phyloP scores from a whole-genome alignment of 108 stramenopile species.

The Tribonema minus region DNA sequence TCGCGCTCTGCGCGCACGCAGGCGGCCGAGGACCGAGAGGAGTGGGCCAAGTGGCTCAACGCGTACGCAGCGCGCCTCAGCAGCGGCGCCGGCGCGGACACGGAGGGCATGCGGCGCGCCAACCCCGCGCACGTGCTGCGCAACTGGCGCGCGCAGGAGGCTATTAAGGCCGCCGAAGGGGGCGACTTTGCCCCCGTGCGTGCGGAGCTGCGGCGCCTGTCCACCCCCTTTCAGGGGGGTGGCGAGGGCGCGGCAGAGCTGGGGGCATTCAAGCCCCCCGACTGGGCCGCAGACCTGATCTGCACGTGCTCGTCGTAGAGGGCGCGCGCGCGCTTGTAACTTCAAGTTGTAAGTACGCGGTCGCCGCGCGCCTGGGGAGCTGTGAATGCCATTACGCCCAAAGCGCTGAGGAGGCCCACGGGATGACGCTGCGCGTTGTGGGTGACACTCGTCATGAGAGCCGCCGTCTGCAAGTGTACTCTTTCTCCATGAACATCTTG shows the following conservation, averaged over 20 bases:
- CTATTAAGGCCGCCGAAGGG: constrained; percentile 46
- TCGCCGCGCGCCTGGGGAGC: too few species aligned
- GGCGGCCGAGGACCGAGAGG: background rate
- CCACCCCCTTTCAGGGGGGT: constrained; percentile 16
- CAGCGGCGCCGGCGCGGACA: background rate
- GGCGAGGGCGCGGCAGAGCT: background rate
- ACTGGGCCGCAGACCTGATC: constrained; percentile 48
- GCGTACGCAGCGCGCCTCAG: background rate
- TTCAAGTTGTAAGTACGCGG: too few species aligned
- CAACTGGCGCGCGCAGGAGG: constrained; percentile 44
- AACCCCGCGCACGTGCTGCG: constrained; percentile 45
- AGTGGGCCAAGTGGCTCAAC: background rate
- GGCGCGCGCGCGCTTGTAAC: too few species aligned
- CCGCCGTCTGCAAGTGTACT: too few species aligned
- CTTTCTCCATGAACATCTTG: too few species aligned
- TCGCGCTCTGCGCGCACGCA: too few species aligned
- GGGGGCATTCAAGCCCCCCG: constrained; percentile 27
- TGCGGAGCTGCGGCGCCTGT: constrained; percentile 8
- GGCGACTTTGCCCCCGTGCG: constrained; percentile 42
- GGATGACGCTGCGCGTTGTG: too few species aligned
- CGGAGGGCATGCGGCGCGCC: constrained; percentile 16
- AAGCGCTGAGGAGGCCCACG: too few species aligned
- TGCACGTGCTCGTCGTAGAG: constrained; percentile 53
- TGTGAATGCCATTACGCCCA: too few species aligned
- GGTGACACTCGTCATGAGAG: too few species aligned